Evolutionary conservation across 306 rosid genomes (phyloP).

Genomic region (Pterocarpus macrocarpus): DNA sequence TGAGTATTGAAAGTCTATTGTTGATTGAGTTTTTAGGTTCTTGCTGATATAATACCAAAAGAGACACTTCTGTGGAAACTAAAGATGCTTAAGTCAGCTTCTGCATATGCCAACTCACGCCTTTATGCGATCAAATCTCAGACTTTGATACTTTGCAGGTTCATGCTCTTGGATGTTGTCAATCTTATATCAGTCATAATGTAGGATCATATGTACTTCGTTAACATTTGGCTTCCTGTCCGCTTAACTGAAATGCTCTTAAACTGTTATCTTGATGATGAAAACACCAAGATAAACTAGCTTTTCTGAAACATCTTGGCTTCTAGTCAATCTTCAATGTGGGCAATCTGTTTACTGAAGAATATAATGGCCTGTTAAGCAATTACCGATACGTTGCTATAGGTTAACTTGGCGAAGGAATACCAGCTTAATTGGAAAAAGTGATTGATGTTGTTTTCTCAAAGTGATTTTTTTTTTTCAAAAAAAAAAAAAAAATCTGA

Average conservation of each 20-base stretch:
- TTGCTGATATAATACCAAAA: slow-evolving; percentile 76
- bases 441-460: no score
- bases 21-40: slow-evolving; percentile 65
- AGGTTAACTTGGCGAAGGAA: no score
- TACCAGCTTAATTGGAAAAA: no score
- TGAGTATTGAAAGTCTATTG: slow-evolving; percentile 42
- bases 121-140: slow-evolving; percentile 84
- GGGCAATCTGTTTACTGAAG: no score
- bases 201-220: slow-evolving; percentile 3
- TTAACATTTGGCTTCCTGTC: not conserved
- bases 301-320: slow-evolving; percentile 1
- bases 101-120: slow-evolving; percentile 72
- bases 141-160: slow-evolving; percentile 87
- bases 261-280: slow-evolving; percentile 10
- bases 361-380: no score
- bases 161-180: slow-evolving; percentile 12
- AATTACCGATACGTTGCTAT: no score
- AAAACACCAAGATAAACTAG: slow-evolving; percentile 15
- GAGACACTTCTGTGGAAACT: slow-evolving; percentile 88
- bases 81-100: slow-evolving; percentile 78
- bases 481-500: no score
- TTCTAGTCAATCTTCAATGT: not conserved
- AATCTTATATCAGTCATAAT: slow-evolving; percentile 20
- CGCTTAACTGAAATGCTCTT: not conserved
- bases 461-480: no score